Evolutionary conservation across 2,329 filamentous ascomycete genomes (phyloP).

Genomic region (Fusarium subglutinans): DNA sequence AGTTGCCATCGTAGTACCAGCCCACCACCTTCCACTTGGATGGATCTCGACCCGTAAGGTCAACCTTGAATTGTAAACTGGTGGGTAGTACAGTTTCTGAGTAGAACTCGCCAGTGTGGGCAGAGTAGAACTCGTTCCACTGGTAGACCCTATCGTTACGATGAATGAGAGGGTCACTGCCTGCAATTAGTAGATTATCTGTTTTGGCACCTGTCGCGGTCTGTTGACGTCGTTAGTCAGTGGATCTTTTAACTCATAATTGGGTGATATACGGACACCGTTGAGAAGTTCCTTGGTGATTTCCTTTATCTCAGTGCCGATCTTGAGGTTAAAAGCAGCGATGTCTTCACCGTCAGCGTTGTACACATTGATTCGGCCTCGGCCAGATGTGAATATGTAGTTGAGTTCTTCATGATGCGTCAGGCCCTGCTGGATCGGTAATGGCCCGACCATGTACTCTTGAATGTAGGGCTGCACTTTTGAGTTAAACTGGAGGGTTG

Average conservation of each 20-base stretch:
- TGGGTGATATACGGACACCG: not conserved
- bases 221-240: not conserved
- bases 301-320: constrained; percentile 10
- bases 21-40: constrained; percentile 60
- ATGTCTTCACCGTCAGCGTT: constrained; percentile 34
- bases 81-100: constrained; percentile 58
- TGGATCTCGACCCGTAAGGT: constrained; percentile 61
- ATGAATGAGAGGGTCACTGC: constrained; percentile 47
- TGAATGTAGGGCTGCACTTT: constrained; percentile 43
- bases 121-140: constrained; percentile 59
- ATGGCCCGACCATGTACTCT: constrained; percentile 57
- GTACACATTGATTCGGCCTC: constrained; percentile 32
- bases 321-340: constrained; percentile 11
- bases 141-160: constrained; percentile 53
- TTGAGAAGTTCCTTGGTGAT: constrained; percentile 30
- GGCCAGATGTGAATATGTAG: constrained; percentile 51
- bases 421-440: constrained; percentile 43
- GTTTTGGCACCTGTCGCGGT: constrained; percentile 17
- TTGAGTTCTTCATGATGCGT: constrained; percentile 51
- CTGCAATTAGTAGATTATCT: constrained; percentile 24
- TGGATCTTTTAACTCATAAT: accelerated
- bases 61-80: constrained; percentile 54
- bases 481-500: constrained; percentile 43
- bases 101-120: constrained; percentile 43
- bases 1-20: constrained; percentile 65